These are phyloP conservation scores for Solanum dulcamara DNA, from an alignment of 257 asterid genomes.

Conservation along the genomic window DNA sequence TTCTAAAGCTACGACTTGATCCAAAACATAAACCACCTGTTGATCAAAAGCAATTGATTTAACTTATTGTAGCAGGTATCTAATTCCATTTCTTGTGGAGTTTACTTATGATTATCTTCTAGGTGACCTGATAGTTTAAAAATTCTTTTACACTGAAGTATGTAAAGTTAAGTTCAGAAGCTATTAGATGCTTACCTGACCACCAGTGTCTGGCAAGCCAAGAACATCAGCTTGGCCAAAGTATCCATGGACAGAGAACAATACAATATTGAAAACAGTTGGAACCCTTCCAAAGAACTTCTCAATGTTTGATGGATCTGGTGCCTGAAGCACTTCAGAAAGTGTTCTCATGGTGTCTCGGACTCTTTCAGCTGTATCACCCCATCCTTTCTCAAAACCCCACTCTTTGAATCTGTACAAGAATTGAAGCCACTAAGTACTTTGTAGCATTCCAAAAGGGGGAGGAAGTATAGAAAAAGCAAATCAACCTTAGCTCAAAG, in stretches of 20 bases:
- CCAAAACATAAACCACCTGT: slow-evolving; percentile 91
- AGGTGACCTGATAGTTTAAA: background rate
- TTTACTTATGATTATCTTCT: background rate
- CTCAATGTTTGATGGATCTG: slow-evolving; percentile 55
- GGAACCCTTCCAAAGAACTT: slow-evolving; percentile 72
- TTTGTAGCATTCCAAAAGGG: background rate
- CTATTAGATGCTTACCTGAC: slow-evolving; percentile 43
- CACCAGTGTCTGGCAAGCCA: slow-evolving; percentile 96
- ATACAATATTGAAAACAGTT: slow-evolving; percentile 55
- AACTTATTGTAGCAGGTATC: background rate
- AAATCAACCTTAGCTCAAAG: slow-evolving; percentile 62
- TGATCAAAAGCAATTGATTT: background rate
- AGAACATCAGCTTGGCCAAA: slow-evolving; percentile 88
- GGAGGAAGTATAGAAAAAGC: background rate
- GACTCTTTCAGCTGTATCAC: slow-evolving; percentile 73
- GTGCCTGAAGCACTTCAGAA: slow-evolving; percentile 78
- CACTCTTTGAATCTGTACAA: slow-evolving; percentile 64
- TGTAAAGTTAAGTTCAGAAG: background rate
- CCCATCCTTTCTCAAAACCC: slow-evolving; percentile 97
- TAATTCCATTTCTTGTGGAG: background rate
- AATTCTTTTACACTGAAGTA: background rate
- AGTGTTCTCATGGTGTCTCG: slow-evolving; percentile 60
- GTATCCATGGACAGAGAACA: slow-evolving; percentile 81
- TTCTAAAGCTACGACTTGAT: slow-evolving; percentile 85
- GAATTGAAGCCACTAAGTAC: background rate